These are phyloP conservation scores for Phyllosticta citriasiana DNA, from an alignment of 2,329 filamentous ascomycete species.

Conservation along the genomic window DNA sequence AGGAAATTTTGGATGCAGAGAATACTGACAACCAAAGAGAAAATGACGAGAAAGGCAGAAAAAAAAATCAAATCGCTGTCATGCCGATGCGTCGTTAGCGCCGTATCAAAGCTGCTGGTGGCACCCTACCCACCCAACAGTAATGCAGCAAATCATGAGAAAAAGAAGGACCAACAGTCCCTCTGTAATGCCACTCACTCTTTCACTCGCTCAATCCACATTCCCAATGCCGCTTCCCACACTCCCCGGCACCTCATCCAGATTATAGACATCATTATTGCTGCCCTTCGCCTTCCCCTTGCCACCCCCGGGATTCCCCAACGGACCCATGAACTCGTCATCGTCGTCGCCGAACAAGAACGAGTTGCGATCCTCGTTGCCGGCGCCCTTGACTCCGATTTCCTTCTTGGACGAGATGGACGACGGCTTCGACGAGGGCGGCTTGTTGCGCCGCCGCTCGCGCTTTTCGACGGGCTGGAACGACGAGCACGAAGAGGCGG, in stretches of 20 bases:
- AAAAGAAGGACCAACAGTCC: not conserved
- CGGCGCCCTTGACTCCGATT: not conserved
- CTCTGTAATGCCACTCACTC: too few relatives aligned
- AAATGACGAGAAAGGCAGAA: not conserved
- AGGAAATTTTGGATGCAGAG: not conserved
- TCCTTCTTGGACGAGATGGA: not conserved
- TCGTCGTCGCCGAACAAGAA: constrained; percentile 33
- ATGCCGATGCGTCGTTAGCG: not conserved
- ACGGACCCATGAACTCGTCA: constrained; percentile 18
- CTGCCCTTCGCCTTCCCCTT: constrained; percentile 17
- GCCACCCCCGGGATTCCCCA: constrained; percentile 12
- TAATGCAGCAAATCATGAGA: not conserved
- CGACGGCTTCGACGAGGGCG: not conserved
- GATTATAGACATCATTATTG: constrained; percentile 28
- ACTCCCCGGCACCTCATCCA: constrained; percentile 17
- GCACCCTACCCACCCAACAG: not conserved
- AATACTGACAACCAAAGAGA: not conserved
- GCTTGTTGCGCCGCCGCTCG: constrained; percentile 6
- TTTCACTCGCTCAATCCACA: not conserved
- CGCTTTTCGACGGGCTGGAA: constrained; percentile 6
- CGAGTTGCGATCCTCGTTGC: constrained; percentile 8
- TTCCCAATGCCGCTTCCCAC: not conserved
- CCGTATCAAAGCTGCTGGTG: not conserved
- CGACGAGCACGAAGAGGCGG: constrained; percentile 12
- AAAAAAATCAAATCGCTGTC: not conserved